Evolutionary conservation across 441 rosid species (phyloP).

Genomic region (Mallotus japonicus): DNA sequence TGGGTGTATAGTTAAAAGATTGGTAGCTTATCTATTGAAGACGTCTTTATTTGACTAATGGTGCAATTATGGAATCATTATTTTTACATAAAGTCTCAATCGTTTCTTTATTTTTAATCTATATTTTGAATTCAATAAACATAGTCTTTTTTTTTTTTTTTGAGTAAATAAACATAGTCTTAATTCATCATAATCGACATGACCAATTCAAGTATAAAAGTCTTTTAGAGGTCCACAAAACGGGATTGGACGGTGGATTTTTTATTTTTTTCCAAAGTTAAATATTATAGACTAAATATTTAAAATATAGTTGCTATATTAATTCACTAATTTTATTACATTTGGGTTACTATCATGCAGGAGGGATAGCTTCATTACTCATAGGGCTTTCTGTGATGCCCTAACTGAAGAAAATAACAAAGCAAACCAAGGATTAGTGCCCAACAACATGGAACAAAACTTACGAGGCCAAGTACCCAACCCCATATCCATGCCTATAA

Average conservation of each 20-base stretch:
- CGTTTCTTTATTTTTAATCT: background rate
- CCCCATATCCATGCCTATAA: conserved; percentile 26
- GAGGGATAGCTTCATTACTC: conserved; percentile 56
- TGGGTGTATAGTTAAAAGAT: background rate
- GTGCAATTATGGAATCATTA: conserved; percentile 13
- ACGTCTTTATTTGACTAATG: conserved; percentile 17
- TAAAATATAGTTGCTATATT: background rate
- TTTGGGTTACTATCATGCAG: conserved; percentile 29
- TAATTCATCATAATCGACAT: background rate
- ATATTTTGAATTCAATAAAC: background rate
- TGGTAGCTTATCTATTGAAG: conserved; percentile 4
- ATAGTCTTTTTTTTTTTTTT: too few relatives aligned
- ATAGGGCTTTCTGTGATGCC: conserved; percentile 64
- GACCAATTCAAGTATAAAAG: conserved; percentile 8
- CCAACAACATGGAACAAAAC: conserved; percentile 21
- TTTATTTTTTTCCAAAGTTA: background rate
- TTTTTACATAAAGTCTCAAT: background rate
- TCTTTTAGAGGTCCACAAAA: conserved; percentile 6
- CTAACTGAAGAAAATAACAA: conserved; percentile 43
- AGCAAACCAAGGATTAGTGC: conserved; percentile 24
- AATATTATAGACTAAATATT: background rate
- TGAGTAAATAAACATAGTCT: background rate
- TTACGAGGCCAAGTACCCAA: conserved; percentile 21
- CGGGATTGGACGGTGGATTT: background rate
- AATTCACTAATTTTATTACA: background rate